Evolutionary conservation across 2,329 filamentous ascomycete species (phyloP).

Genomic region (Botrytis byssoidea): DNA sequence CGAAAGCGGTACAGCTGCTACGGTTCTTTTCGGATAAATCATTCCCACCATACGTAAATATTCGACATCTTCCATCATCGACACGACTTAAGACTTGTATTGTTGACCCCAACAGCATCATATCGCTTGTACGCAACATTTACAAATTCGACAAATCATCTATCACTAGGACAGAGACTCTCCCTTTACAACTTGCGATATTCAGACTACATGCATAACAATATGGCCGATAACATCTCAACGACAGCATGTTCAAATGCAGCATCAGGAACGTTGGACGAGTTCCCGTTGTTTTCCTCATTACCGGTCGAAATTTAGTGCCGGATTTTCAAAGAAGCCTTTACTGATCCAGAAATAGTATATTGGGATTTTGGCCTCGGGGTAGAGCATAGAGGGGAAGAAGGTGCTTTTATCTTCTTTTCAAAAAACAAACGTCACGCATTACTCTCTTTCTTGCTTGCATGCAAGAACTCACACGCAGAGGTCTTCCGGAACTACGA

Average conservation of each 20-base stretch:
- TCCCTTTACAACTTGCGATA: neutral
- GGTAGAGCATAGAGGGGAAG: accelerated
- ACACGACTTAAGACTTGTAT: neutral
- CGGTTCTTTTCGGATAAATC: too few species aligned
- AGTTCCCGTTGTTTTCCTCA: neutral
- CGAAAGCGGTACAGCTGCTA: neutral
- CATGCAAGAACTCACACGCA: neutral
- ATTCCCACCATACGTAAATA: neutral
- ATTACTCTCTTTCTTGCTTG: neutral
- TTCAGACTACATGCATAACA: accelerated
- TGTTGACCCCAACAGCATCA: neutral
- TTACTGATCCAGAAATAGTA: neutral
- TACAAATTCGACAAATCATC: neutral
- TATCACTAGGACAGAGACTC: neutral
- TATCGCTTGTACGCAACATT: neutral
- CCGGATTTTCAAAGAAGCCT: neutral
- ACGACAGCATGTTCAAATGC: too few species aligned
- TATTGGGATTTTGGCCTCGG: accelerated
- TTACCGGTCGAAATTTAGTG: neutral
- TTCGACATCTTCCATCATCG: neutral
- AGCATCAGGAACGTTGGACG: accelerated
- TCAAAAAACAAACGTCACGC: accelerated
- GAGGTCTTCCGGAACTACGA: neutral
- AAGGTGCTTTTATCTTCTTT: accelerated
- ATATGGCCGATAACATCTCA: neutral